Evolutionary conservation across 257 asterid species (phyloP), one percentile per base, ranked within the genome.

Genomic region (Rehmannia glutinosa): DNA sequence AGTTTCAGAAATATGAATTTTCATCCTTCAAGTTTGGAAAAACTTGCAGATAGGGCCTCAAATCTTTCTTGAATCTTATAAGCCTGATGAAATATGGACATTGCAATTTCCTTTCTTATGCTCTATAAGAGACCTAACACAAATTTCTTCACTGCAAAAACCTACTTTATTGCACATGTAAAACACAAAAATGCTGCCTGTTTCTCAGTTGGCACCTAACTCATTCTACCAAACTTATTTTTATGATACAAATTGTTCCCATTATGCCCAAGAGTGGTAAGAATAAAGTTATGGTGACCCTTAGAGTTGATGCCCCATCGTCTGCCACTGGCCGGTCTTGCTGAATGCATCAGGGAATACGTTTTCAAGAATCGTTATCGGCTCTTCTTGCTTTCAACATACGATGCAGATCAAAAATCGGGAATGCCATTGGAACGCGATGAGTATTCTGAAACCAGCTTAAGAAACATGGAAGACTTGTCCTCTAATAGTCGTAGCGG

Each of bases 401-500:
- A 24, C n/a, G 21, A 13, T 21, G 28, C 9, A 4, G 72, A 73
- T 84, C 75, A 90, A 57, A 77, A 80, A 53, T 88, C 96, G 0
- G 73, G 60, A 7, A 75, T 68, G 57, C 89, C 77, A 59, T 75
- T 86, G 33, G 99, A 86, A 45, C 99, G 79, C 20, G 97, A 56
- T 20, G 99, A 88, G 82, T 94, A 91, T 60, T 94, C 99, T 0
- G 89, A 77, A 21, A 94, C 99, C 77, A 94, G 80, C 90, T 81
- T 94, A 17, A 94, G 91, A 76, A 94, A 94, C 99, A 94, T 91
- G 32, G 99, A 94, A 16, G 96, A 91, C 69, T 88, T 87, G 79
- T 94, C 97, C 80, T 94, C 99, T 63, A 94, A 51, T 63, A 94
- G 92, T 58, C 90, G 82, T 56, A 87, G 80, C 2, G 99, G 99